A percentile compares a stretch with the other conserved stretches of the same genome.
Conservation (phyloP, 306 rosid species). For the Mimosa bimucronata region DNA sequence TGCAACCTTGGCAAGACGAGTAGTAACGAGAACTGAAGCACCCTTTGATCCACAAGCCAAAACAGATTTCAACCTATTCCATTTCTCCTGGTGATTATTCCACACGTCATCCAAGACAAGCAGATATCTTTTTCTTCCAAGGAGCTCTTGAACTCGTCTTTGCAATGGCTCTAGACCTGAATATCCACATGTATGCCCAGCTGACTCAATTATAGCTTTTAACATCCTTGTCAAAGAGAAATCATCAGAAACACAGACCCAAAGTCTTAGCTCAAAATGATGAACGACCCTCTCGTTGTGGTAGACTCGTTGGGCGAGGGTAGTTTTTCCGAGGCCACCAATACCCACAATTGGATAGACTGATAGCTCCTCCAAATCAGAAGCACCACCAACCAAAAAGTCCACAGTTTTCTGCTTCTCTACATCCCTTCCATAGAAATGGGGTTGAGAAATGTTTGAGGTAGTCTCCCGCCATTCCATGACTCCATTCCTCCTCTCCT, state of each 20-base stretch:
- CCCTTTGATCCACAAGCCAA: conserved; percentile 19
- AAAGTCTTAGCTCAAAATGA: conserved; percentile 5
- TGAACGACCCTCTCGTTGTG: background rate
- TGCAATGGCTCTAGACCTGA: background rate
- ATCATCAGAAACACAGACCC: background rate
- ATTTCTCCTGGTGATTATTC: conserved; percentile 10
- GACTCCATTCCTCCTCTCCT: background rate
- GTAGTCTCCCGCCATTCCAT: background rate
- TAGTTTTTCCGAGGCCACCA: conserved; percentile 26
- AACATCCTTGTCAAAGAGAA: background rate
- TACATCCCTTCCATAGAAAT: conserved; percentile 33
- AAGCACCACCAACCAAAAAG: background rate
- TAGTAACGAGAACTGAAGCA: conserved; percentile 18
- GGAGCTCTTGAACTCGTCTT: background rate
- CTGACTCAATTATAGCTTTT: background rate
- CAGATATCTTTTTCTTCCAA: background rate
- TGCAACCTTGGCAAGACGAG: conserved; percentile 14
- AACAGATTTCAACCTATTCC: background rate
- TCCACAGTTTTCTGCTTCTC: background rate
- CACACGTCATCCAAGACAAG: conserved; percentile 20
- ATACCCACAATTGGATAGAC: conserved; percentile 20
- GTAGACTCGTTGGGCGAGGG: conserved; percentile 16
- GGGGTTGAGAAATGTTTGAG: background rate
- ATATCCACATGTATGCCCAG: background rate
- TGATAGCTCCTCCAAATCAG: background rate